phyloP scores from a whole-genome alignment of 2,329 filamentous ascomycete genomes.

The Talaromyces sp. region DNA sequence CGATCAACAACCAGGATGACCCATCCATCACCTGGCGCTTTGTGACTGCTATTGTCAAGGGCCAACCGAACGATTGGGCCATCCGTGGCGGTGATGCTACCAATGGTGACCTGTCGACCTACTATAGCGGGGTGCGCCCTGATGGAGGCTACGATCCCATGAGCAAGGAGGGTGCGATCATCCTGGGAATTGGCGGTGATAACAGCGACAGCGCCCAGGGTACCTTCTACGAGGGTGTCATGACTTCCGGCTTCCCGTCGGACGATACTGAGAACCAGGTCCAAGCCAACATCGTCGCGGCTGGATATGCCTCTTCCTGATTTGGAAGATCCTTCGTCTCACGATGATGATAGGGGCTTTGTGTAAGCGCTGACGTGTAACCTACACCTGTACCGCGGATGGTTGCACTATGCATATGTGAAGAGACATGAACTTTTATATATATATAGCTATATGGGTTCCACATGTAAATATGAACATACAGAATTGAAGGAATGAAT shows the following conservation, averaged over 20 bases:
- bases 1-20: slow-evolving; percentile 6
- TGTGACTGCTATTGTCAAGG: slow-evolving; percentile 9
- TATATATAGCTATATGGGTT: too few species aligned
- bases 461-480: too few species aligned
- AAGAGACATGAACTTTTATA: too few species aligned
- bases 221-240: slow-evolving; percentile 10
- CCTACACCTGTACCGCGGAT: too few species aligned
- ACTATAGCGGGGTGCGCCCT: slow-evolving; percentile 4
- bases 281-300: slow-evolving; percentile 8
- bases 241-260: slow-evolving; percentile 6
- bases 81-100: slow-evolving; percentile 8
- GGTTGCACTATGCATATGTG: too few species aligned
- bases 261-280: slow-evolving; percentile 5
- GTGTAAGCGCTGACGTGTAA: too few species aligned
- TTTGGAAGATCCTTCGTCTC: too few species aligned
- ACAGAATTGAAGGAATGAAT: too few species aligned
- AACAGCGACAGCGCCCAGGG: slow-evolving; percentile 6
- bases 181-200: slow-evolving; percentile 7
- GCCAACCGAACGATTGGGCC: slow-evolving; percentile 4
- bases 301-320: slow-evolving; percentile 1
- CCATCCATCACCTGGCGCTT: slow-evolving; percentile 6
- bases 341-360: too few species aligned
- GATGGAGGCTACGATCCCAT: slow-evolving; percentile 4
- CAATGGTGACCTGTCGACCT: slow-evolving; percentile 2
- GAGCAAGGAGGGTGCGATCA: slow-evolving; percentile 7